Evolutionary conservation across 305 asterid genomes (phyloP).

Genomic region (Rubia balearica): DNA sequence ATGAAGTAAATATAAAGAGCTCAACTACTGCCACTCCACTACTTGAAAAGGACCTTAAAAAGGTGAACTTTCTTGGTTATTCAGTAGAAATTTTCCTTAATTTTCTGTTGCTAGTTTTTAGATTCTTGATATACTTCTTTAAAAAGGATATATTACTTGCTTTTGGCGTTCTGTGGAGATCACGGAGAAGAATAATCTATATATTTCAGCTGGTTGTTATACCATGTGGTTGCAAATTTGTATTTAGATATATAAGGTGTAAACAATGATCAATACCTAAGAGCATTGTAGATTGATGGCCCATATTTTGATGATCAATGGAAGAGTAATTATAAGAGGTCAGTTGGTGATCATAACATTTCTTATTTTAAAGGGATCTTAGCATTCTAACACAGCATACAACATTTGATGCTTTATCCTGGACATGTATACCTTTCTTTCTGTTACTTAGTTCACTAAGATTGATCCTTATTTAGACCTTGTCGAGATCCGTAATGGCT

Average conservation of each 20-base stretch:
- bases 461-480: neutral
- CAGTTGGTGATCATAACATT: neutral
- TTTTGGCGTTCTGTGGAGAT: neutral
- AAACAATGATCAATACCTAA: neutral
- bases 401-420: neutral
- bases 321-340: neutral
- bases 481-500: neutral
- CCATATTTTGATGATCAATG: neutral
- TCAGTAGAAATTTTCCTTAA: neutral
- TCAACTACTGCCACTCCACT: conserved; percentile 21
- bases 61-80: conserved; percentile 31
- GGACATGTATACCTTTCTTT: neutral
- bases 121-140: neutral
- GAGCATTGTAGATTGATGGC: neutral
- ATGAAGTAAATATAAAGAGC: conserved; percentile 22
- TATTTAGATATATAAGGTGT: neutral
- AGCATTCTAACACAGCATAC: neutral
- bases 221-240: neutral
- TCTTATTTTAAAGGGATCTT: neutral
- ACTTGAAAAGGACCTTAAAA: conserved; percentile 71
- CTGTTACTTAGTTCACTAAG: neutral
- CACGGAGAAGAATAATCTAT: neutral
- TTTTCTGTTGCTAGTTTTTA: neutral
- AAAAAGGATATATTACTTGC: neutral
- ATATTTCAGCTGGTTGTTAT: too few species aligned